A percentile compares a stretch with the other conserved stretches of the same genome.
Conservation (phyloP, 2,329 filamentous ascomycete species). For the Fusarium tricinctum region DNA sequence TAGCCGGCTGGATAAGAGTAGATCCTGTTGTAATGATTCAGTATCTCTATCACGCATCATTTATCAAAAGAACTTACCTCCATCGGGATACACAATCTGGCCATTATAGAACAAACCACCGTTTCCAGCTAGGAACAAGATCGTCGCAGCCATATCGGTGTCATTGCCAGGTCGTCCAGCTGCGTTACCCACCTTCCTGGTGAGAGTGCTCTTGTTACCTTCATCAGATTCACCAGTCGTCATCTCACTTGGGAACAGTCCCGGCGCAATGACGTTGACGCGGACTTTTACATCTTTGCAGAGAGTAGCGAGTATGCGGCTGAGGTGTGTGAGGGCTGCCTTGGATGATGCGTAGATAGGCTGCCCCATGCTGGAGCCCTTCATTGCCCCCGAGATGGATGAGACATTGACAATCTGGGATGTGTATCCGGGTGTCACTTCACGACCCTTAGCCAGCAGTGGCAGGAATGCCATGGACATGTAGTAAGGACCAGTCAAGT, state of each 20-base stretch:
- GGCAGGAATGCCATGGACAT: conserved; percentile 17
- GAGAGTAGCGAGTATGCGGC: conserved; percentile 19
- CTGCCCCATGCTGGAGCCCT: conserved; percentile 12
- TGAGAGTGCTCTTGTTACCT: background rate
- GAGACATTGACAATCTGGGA: conserved; percentile 11
- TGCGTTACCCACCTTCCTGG: conserved; percentile 8
- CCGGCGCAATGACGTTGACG: conserved; percentile 19
- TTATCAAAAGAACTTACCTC: background rate
- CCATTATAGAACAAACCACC: conserved; percentile 20
- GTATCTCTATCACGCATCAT: accelerated
- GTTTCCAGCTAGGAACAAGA: conserved; percentile 12
- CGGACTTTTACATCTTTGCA: conserved; percentile 18
- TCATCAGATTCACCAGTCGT: conserved; percentile 11
- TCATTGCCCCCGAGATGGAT: background rate
- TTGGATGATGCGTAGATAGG: conserved; percentile 10
- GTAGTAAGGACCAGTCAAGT: conserved; percentile 9
- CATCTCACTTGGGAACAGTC: conserved; percentile 12
- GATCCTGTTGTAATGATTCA: background rate
- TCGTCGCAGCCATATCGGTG: conserved; percentile 19
- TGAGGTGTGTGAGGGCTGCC: conserved; percentile 15
- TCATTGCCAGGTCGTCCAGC: conserved; percentile 14
- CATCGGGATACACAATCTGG: conserved; percentile 12
- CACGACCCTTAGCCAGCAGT: background rate
- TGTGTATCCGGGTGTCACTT: background rate
- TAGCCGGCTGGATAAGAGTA: background rate